Evolutionary conservation across 1,139 yeast species (phyloP).

Genomic region (Magnusiomyces suaveolens): DNA sequence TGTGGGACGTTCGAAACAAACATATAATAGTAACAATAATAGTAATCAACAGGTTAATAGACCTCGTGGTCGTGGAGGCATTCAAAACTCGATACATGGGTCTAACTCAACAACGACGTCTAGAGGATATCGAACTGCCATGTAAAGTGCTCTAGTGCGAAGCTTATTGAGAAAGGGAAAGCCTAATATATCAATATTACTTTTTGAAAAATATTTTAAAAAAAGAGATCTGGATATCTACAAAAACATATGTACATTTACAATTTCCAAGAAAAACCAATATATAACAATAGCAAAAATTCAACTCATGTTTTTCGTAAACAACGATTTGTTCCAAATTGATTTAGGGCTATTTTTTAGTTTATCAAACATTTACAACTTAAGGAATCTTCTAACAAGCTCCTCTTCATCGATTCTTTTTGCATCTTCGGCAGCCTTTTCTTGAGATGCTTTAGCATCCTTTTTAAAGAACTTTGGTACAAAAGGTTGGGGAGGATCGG

Average conservation of each 20-base stretch:
- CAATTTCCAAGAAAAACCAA: not conserved
- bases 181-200: too few species aligned
- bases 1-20: not conserved
- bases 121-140: not conserved
- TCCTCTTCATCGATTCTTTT: slow-evolving; percentile 19
- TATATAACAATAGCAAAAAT: not conserved
- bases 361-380: slow-evolving; percentile 13
- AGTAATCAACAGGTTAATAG: not conserved
- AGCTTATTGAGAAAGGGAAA: too few species aligned
- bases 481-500: slow-evolving; percentile 58
- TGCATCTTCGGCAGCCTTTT: slow-evolving; percentile 22
- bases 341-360: not conserved
- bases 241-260: not conserved
- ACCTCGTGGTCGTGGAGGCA: slow-evolving; percentile 30
- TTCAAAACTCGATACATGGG: slow-evolving; percentile 22
- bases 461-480: slow-evolving; percentile 46
- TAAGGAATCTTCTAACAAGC: slow-evolving; percentile 20
- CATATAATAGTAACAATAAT: too few species aligned
- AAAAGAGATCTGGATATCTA: too few species aligned
- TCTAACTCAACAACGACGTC: not conserved
- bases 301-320: too few species aligned
- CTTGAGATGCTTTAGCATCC: slow-evolving; percentile 37
- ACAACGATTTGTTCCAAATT: not conserved
- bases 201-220: too few species aligned
- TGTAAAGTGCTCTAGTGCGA: too few species aligned